Evolutionary conservation across 164 flowering plant genomes (phyloP).

Genomic region (Sedum album): DNA sequence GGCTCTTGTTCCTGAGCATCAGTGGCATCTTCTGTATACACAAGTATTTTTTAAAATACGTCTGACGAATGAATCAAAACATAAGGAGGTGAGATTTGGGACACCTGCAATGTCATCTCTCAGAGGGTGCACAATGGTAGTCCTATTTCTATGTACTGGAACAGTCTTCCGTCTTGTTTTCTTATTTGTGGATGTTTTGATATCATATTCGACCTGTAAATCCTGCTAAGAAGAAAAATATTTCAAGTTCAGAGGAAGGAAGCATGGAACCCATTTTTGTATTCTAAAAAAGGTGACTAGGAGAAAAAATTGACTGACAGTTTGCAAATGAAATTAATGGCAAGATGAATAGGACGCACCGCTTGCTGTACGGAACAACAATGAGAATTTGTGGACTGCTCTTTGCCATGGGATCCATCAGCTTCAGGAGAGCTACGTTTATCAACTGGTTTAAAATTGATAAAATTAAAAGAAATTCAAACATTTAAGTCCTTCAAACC

Average conservation of each 20-base stretch:
- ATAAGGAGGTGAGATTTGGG: background rate
- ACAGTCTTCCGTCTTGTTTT: background rate
- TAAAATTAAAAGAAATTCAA: background rate
- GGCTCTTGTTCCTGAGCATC: background rate
- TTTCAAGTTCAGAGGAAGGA: background rate
- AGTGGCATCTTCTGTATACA: background rate
- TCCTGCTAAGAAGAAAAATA: constrained; percentile 10
- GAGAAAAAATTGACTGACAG: no score
- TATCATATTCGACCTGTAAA: constrained; percentile 10
- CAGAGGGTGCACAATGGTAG: background rate
- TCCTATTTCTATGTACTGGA: background rate
- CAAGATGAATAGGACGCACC: background rate
- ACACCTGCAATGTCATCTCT: background rate
- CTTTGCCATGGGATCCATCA: background rate
- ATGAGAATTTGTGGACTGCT: background rate
- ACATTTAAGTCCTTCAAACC: background rate
- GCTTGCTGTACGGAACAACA: background rate
- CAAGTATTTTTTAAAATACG: background rate
- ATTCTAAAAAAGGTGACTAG: background rate
- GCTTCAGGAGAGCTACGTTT: background rate
- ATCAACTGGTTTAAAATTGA: background rate
- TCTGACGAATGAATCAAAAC: background rate
- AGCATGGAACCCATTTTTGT: no score
- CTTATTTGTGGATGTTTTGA: background rate
- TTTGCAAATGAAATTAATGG: background rate